Evolutionary conservation across 176 grass and related monocot genomes (phyloP).

Genomic region (Lolium perenne): DNA sequence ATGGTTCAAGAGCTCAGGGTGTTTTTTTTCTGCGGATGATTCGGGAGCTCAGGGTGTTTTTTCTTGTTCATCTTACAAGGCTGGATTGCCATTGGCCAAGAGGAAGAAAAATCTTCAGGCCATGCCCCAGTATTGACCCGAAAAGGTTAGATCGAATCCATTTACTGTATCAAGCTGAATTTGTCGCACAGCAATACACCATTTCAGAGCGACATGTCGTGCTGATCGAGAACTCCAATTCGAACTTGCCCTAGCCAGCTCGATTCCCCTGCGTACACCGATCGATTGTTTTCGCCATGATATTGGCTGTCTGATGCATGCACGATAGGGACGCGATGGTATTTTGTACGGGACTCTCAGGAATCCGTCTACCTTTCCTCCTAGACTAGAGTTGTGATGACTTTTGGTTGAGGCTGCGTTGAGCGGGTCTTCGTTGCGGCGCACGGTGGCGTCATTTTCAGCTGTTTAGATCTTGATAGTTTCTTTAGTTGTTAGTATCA

Average conservation of each 20-base stretch:
- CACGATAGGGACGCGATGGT: neutral
- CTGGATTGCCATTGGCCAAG: too few relatives aligned
- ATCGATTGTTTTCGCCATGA: constrained; percentile 9
- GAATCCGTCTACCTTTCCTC: neutral
- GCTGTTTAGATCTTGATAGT: neutral
- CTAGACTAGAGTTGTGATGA: neutral
- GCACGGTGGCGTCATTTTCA: neutral
- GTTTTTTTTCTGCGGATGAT: too few relatives aligned
- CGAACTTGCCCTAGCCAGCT: neutral
- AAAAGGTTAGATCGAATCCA: neutral
- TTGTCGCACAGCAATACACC: neutral
- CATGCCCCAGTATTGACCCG: neutral
- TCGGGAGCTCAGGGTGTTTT: too few relatives aligned
- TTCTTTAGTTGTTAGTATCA: neutral
- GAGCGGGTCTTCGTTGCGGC: constrained; percentile 3
- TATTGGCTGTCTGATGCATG: neutral
- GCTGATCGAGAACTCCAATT: neutral
- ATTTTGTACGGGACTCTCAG: neutral
- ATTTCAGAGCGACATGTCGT: neutral
- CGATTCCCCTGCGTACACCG: neutral
- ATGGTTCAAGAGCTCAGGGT: too few relatives aligned
- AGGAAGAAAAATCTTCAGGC: too few relatives aligned
- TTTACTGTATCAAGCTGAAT: neutral
- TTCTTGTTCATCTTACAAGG: too few relatives aligned
- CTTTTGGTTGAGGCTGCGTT: neutral